Conservation (phyloP, 2,329 filamentous ascomycete species). For the Trichoderma atroviride region DNA sequence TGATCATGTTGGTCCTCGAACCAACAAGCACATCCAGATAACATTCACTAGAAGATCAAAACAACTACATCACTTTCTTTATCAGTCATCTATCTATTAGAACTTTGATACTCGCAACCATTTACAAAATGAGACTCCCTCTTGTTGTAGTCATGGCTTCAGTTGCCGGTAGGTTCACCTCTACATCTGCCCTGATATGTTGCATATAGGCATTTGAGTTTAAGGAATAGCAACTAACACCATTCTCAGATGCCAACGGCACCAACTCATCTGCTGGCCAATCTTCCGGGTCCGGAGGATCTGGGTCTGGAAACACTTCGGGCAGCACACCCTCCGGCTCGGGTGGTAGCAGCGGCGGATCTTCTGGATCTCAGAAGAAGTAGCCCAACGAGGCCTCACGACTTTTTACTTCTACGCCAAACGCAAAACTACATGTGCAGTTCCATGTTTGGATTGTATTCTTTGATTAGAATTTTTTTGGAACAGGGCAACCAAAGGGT, state of each 20-base stretch:
- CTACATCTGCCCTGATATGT: neutral
- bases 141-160: conserved; percentile 23
- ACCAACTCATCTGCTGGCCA: conserved; percentile 16
- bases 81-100: too few species aligned
- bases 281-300: conserved; percentile 13
- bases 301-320: conserved; percentile 9
- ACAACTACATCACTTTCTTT: neutral
- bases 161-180: neutral
- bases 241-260: conserved; percentile 12
- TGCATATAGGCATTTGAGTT: too few species aligned
- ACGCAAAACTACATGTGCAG: neutral
- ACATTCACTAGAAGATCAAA: neutral
- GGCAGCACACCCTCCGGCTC: conserved; percentile 7
- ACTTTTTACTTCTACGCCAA: neutral
- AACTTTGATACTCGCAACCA: neutral
- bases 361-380: conserved; percentile 16
- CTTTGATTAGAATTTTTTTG: neutral
- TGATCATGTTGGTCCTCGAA: neutral
- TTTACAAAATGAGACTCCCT: conserved; percentile 17
- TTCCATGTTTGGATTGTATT: neutral
- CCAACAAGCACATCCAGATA: neutral
- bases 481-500: conserved; percentile 8
- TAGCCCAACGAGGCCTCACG: neutral
- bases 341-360: neutral
- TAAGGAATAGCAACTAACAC: neutral